phyloP scores from a whole-genome alignment of 1,284 basidiomycete species.

The Cryptococcus maquisensis region DNA sequence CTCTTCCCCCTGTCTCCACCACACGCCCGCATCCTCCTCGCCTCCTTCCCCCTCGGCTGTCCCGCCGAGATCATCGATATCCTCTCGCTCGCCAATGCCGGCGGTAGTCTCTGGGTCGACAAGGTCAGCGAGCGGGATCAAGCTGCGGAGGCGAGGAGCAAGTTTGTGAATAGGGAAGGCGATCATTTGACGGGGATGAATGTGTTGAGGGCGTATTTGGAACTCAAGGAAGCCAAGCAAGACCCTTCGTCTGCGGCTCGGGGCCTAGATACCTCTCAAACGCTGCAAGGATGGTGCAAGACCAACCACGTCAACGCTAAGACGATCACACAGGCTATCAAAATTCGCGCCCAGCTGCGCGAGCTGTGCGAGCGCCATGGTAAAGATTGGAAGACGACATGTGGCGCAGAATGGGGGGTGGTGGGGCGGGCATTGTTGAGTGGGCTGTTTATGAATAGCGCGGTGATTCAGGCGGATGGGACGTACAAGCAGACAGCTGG shows the following conservation, averaged over 20 bases:
- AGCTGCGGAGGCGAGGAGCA: slow-evolving; percentile 63
- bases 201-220: slow-evolving; percentile 68
- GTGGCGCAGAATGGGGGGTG: slow-evolving; percentile 59
- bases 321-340: slow-evolving; percentile 73
- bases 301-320: slow-evolving; percentile 80
- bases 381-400: slow-evolving; percentile 60
- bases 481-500: slow-evolving; percentile 79
- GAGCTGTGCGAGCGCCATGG: slow-evolving; percentile 60
- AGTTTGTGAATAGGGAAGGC: slow-evolving; percentile 78
- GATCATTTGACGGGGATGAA: slow-evolving; percentile 89
- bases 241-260: not conserved
- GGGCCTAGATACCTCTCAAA: slow-evolving; percentile 5
- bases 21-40: slow-evolving; percentile 70
- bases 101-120: slow-evolving; percentile 64
- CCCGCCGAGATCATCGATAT: slow-evolving; percentile 71
- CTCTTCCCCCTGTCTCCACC: slow-evolving; percentile 77
- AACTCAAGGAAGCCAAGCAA: slow-evolving; percentile 52
- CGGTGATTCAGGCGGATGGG: slow-evolving; percentile 73
- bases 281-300: slow-evolving; percentile 70
- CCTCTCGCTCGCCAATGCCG: slow-evolving; percentile 66
- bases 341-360: slow-evolving; percentile 76
- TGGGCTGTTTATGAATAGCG: slow-evolving; percentile 76
- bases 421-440: slow-evolving; percentile 65
- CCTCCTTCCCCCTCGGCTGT: slow-evolving; percentile 66
- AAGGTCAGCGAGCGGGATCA: slow-evolving; percentile 62